phyloP scores from a whole-genome alignment of 345 rosid genomes.

The Viola odorata region DNA sequence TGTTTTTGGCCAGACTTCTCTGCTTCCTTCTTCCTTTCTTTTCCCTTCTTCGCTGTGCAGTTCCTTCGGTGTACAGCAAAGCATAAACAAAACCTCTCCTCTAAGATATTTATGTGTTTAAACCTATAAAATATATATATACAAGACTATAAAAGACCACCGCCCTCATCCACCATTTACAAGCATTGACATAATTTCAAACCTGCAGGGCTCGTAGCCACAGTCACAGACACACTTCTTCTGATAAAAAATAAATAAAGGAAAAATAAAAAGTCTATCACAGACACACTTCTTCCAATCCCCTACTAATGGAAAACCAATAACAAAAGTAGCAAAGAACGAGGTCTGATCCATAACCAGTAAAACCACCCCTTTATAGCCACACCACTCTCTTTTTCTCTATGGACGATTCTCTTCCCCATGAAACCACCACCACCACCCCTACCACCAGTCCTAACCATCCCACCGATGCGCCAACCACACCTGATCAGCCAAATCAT shows the following conservation, averaged over 20 bases:
- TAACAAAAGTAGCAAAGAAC: conserved; percentile 22
- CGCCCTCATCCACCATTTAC: conserved; percentile 49
- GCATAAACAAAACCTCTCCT: background rate
- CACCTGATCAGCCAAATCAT: conserved; percentile 2
- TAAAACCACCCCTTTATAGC: conserved; percentile 8
- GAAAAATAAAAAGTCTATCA: too few relatives aligned
- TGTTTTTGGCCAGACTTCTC: background rate
- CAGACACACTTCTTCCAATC: background rate
- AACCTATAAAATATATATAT: conserved; percentile 1
- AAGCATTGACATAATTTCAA: conserved; percentile 28
- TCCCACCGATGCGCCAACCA: conserved; percentile 7
- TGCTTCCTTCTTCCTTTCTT: background rate
- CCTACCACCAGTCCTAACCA: background rate
- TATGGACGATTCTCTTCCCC: conserved; percentile 19
- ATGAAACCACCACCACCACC: conserved; percentile 7
- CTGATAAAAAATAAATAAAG: too few relatives aligned
- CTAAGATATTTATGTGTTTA: background rate
- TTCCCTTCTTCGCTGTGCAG: too few relatives aligned
- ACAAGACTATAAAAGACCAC: conserved; percentile 15
- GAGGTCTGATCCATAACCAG: conserved; percentile 18
- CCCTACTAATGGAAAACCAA: conserved; percentile 1
- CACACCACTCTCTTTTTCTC: conserved; percentile 2
- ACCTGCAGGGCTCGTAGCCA: conserved; percentile 5
- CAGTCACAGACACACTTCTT: too few relatives aligned
- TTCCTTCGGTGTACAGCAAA: too few relatives aligned